A percentile compares a stretch with the other conserved stretches of the same genome.
Evolutionary conservation across 805 yeast genomes (phyloP).

Genomic region (Ogataea trehaloabstinens): DNA sequence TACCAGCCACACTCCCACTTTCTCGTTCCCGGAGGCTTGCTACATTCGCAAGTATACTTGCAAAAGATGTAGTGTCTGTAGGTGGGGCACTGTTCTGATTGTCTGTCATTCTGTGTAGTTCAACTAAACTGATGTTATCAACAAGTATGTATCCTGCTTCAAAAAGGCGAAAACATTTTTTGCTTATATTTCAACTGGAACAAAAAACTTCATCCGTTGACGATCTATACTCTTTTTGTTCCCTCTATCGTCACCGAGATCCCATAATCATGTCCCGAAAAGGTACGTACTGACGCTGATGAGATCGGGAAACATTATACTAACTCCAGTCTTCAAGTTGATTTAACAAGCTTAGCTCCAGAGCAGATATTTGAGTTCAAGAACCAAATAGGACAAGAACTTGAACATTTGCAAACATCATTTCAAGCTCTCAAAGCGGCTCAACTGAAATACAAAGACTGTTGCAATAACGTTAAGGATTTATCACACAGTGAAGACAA

Average conservation of each 20-base stretch:
- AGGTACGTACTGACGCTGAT: slow-evolving; percentile 15
- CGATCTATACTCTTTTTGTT: too few species aligned
- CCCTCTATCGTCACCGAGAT: too few species aligned
- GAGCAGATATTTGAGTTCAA: slow-evolving; percentile 85
- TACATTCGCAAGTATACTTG: slow-evolving; percentile 70
- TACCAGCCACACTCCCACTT: slow-evolving; percentile 5
- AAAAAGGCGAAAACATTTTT: too few species aligned
- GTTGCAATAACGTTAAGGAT: slow-evolving; percentile 64
- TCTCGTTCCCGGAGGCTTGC: slow-evolving; percentile 51
- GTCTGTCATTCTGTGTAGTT: too few species aligned
- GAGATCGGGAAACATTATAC: too few species aligned
- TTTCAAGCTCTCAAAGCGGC: slow-evolving; percentile 82
- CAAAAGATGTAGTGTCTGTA: slow-evolving; percentile 55
- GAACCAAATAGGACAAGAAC: slow-evolving; percentile 77
- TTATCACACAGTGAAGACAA: slow-evolving; percentile 41
- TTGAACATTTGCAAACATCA: slow-evolving; percentile 82
- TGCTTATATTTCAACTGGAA: too few species aligned
- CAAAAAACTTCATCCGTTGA: too few species aligned
- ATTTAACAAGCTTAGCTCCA: slow-evolving; percentile 67
- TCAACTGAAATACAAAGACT: slow-evolving; percentile 75
- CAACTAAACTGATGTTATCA: too few species aligned
- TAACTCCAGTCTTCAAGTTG: slow-evolving; percentile 36
- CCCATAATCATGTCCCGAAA: slow-evolving; percentile 14
- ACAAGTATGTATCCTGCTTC: too few species aligned
- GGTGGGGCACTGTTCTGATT: background rate